These are phyloP conservation scores for Aspergillus floridensis DNA, from an alignment of 2,329 filamentous ascomycete genomes.

Conservation along the genomic window DNA sequence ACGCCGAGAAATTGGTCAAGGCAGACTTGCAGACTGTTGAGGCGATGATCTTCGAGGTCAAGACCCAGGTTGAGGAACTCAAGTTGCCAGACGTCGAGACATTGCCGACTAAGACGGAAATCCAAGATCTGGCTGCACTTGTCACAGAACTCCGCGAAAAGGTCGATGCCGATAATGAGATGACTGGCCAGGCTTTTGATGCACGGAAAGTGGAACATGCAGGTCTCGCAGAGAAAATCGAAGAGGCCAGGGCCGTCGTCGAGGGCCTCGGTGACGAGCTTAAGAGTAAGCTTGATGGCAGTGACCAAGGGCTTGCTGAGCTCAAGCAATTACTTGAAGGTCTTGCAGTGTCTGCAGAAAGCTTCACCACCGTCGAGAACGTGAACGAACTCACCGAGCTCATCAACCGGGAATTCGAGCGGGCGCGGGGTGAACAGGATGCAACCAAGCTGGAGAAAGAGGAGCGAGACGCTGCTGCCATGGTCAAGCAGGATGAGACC, in stretches of 20 bases:
- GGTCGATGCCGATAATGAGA: constrained; percentile 65
- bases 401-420: constrained; percentile 83
- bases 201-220: constrained; percentile 81
- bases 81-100: constrained; percentile 67
- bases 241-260: constrained; percentile 73
- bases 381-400: constrained; percentile 70
- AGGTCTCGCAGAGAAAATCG: constrained; percentile 72
- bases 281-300: constrained; percentile 72
- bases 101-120: constrained; percentile 72
- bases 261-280: constrained; percentile 76
- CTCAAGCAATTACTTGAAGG: constrained; percentile 62
- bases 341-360: constrained; percentile 59
- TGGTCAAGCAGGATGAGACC: constrained; percentile 61
- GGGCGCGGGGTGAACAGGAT: constrained; percentile 74
- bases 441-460: constrained; percentile 77
- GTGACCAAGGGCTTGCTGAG: constrained; percentile 62
- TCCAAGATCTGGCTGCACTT: constrained; percentile 67
- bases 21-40: constrained; percentile 79
- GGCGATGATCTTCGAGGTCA: constrained; percentile 79
- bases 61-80: constrained; percentile 71
- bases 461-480: constrained; percentile 53
- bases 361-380: constrained; percentile 53
- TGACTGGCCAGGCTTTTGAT: constrained; percentile 75
- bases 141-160: constrained; percentile 67
- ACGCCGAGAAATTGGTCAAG: constrained; percentile 68